Conservation (phyloP, 306 rosid genomes). For the Adenanthera pavonina region DNA sequence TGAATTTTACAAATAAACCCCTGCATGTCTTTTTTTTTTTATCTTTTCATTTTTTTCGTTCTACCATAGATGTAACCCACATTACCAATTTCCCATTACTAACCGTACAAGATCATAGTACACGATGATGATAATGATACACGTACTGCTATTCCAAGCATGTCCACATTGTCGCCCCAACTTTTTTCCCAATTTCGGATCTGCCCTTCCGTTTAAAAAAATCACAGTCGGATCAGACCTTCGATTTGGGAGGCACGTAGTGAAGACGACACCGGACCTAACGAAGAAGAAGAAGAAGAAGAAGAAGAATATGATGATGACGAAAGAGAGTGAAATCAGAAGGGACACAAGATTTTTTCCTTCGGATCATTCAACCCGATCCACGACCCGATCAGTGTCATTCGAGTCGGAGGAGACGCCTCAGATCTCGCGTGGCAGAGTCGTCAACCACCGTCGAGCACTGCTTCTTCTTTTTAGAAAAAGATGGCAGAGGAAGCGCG, state of each 20-base stretch:
- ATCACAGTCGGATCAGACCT: conserved; percentile 59
- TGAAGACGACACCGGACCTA: neutral
- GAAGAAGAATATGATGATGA: neutral
- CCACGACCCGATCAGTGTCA: conserved; percentile 30
- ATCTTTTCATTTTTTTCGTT: neutral
- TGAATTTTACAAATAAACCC: conserved; percentile 47
- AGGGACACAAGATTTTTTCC: neutral
- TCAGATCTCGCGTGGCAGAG: conserved; percentile 83
- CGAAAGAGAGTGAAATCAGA: neutral
- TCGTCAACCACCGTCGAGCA: conserved; percentile 51
- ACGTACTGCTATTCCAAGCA: conserved; percentile 14
- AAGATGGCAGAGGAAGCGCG: conserved; percentile 85
- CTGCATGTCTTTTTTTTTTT: neutral
- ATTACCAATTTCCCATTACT: conserved; percentile 9
- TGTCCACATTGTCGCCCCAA: conserved; percentile 45
- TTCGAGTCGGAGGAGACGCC: conserved; percentile 85
- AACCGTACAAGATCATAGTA: conserved; percentile 2
- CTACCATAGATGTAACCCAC: conserved; percentile 42
- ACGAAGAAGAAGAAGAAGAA: conserved; percentile 36
- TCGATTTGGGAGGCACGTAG: conserved; percentile 35
- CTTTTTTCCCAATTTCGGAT: conserved; percentile 40
- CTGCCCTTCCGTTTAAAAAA: conserved; percentile 82
- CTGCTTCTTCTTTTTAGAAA: conserved; percentile 58
- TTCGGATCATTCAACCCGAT: conserved; percentile 19
- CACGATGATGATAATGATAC: neutral